Percentiles rank a stretch among this genome's conserved stretches.
Evolutionary conservation across 495 filamentous ascomycete genomes (phyloP).

Genomic region (Podospora conica): DNA sequence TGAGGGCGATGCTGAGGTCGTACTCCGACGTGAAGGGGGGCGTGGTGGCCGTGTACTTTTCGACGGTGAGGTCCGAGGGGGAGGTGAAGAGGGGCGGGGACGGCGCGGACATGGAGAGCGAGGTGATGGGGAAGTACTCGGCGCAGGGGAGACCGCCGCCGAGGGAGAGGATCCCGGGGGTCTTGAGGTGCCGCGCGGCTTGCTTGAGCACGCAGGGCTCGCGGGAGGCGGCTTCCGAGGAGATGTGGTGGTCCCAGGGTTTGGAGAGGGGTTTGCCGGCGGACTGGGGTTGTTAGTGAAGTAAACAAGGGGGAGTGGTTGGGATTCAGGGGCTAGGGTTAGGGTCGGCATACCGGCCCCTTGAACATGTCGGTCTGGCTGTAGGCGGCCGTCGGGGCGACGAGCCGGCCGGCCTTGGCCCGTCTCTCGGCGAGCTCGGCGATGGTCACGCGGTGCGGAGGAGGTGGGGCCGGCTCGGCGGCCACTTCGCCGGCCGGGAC

Average conservation of each 20-base stretch:
- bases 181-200: conserved; percentile 65
- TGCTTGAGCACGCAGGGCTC: conserved; percentile 66
- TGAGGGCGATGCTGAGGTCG: conserved; percentile 77
- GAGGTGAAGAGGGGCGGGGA: conserved; percentile 51
- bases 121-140: conserved; percentile 71
- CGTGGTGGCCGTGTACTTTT: conserved; percentile 74
- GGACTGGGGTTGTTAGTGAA: conserved; percentile 22
- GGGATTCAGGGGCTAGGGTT: conserved; percentile 2
- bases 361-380: conserved; percentile 83
- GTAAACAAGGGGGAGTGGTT: not conserved
- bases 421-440: conserved; percentile 63
- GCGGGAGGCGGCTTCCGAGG: conserved; percentile 48
- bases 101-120: conserved; percentile 32
- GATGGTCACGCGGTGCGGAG: conserved; percentile 53
- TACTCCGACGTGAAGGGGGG: conserved; percentile 30
- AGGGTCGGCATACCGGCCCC: conserved; percentile 45
- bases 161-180: conserved; percentile 72
- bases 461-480: not conserved
- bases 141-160: conserved; percentile 86
- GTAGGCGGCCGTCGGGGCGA: conserved; percentile 69
- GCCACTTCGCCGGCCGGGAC: not conserved
- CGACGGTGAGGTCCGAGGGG: conserved; percentile 54
- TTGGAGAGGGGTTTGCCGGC: conserved; percentile 69
- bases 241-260: conserved; percentile 68
- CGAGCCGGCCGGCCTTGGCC: conserved; percentile 58